Conservation (phyloP, 768 basidiomycete genomes). For the Pleurotus salmoneostramineus region DNA sequence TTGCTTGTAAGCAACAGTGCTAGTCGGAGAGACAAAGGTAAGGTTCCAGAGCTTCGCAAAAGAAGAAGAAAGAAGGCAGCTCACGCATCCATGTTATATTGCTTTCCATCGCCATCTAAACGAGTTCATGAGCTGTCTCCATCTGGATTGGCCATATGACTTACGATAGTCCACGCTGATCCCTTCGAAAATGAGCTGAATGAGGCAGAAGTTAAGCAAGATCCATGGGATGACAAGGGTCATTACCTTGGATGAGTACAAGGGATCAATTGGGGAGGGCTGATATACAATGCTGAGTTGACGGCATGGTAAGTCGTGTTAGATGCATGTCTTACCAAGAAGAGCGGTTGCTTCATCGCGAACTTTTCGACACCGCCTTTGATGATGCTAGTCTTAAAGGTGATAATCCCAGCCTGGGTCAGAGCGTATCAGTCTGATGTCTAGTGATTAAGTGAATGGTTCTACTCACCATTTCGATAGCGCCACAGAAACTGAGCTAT, state of each 20-base stretch:
- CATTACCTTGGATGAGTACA: conserved; percentile 65
- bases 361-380: conserved; percentile 74
- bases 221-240: background rate
- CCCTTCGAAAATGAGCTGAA: conserved; percentile 69
- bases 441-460: background rate
- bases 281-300: conserved; percentile 16
- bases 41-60: background rate
- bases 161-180: conserved; percentile 68
- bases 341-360: conserved; percentile 70
- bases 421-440: background rate
- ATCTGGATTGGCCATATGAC: conserved; percentile 14
- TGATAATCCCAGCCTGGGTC: conserved; percentile 62
- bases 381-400: conserved; percentile 68
- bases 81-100: conserved; percentile 77
- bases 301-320: background rate
- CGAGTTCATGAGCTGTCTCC: background rate
- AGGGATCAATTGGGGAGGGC: conserved; percentile 73
- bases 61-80: conserved; percentile 10
- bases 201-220: background rate
- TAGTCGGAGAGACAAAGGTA: conserved; percentile 18
- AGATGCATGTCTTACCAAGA: conserved; percentile 38
- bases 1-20: conserved; percentile 76
- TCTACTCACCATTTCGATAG: conserved; percentile 63
- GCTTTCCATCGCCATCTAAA: conserved; percentile 66
- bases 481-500: conserved; percentile 71